Evolutionary conservation across 306 rosid species (phyloP), one percentile per base, ranked within the genome.

Genomic region (Datisca glomerata): DNA sequence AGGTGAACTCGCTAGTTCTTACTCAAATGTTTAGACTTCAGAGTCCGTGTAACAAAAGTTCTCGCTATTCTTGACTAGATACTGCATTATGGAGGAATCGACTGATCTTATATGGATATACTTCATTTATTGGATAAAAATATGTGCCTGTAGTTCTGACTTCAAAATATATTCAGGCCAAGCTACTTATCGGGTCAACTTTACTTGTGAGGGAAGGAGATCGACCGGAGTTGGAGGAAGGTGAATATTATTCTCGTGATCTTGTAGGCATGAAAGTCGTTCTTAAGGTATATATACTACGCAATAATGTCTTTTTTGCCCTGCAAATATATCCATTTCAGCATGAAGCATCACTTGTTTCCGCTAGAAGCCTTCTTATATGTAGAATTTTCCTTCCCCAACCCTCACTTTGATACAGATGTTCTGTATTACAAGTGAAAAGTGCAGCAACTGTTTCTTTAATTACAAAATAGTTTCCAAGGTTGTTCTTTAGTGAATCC

Each of bases 251-350:
- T 60, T 47, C 91, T 6, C 89, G 63, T 31, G 98, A 89, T 70
- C 86, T 84, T 53, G 65, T 83, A 18, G 98, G 98, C 60, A 77
- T 89, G 91, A 74, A 56, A 65, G 98, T 89, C 41, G 32, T 77
- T 45, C 65, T 80, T 45, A 89, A 84, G 97, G 97, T 83, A 50
- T 31, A 74, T 47, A 25, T n/a, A n/a, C n/a, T n/a, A n/a, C n/a
- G n/a, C n/a, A n/a, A n/a, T n/a, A n/a, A n/a, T n/a, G n/a, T n/a
- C n/a, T n/a, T n/a, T n/a, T n/a, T n/a, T n/a, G n/a, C n/a, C n/a
- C n/a, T n/a, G n/a, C n/a, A n/a, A n/a, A n/a, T n/a, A n/a, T n/a
- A n/a, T n/a, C n/a, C n/a, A n/a, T n/a, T n/a, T n/a, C n/a, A n/a
- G n/a, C n/a, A n/a, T n/a, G n/a, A n/a, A n/a, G n/a, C n/a, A n/a